phyloP scores from a whole-genome alignment of 208 protist species.

The Leptomonas pyrrhocoris region DNA sequence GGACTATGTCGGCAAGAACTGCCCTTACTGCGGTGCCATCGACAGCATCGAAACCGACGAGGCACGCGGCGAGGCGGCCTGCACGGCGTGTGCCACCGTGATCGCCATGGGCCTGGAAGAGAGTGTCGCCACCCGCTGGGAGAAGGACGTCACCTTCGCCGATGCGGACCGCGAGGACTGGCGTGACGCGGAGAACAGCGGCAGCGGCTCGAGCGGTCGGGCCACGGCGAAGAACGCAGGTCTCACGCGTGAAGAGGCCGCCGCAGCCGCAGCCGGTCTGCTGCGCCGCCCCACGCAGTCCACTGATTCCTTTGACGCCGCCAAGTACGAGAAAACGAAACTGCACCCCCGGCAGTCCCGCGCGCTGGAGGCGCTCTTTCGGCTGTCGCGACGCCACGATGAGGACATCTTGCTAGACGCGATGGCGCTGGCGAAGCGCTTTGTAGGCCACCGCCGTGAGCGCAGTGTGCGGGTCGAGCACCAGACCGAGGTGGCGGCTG shows the following conservation, averaged over 20 bases:
- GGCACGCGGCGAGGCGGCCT: conserved; percentile 77
- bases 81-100: conserved; percentile 75
- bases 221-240: conserved; percentile 22
- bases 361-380: conserved; percentile 56
- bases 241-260: conserved; percentile 36
- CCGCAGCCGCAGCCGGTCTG: conserved; percentile 41
- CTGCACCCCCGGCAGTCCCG: conserved; percentile 55
- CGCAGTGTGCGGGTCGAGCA: conserved; percentile 52
- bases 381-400: conserved; percentile 42
- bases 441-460: conserved; percentile 60
- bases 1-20: conserved; percentile 76
- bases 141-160: conserved; percentile 70
- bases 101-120: conserved; percentile 85
- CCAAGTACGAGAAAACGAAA: conserved; percentile 42
- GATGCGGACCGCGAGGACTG: conserved; percentile 62
- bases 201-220: conserved; percentile 13
- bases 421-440: conserved; percentile 48
- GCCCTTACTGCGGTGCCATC: conserved; percentile 75
- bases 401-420: conserved; percentile 50
- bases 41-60: conserved; percentile 80
- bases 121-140: conserved; percentile 62
- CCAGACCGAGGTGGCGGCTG: conserved; percentile 59
- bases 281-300: conserved; percentile 12
- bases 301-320: conserved; percentile 4
- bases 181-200: conserved; percentile 15